A percentile compares a stretch with the other conserved stretches of the same genome.
These are phyloP conservation scores for Sodiomyces alkalinus DNA, from an alignment of 2,329 filamentous ascomycete genomes.

Conservation along the genomic window DNA sequence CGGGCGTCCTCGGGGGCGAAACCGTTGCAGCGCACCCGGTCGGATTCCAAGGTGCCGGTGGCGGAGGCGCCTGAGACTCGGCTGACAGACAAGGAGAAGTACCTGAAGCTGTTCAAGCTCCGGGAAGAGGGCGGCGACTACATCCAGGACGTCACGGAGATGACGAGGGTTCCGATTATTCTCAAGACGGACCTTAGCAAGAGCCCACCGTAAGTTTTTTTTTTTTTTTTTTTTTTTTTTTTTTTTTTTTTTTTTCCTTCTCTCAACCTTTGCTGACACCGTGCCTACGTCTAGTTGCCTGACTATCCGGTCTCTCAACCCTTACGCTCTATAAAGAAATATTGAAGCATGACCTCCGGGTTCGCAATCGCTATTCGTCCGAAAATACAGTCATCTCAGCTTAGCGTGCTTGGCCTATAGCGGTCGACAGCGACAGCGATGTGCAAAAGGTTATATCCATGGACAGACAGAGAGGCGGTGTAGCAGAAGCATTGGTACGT, in stretches of 20 bases:
- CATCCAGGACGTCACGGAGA: slow-evolving; percentile 96
- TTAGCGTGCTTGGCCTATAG: too few species aligned
- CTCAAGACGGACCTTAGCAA: slow-evolving; percentile 96
- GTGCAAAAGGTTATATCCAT: too few species aligned
- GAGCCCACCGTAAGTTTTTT: slow-evolving; percentile 85
- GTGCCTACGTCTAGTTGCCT: slow-evolving; percentile 46
- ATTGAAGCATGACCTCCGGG: too few species aligned
- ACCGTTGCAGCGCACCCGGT: slow-evolving; percentile 72
- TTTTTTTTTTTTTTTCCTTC: slow-evolving; percentile 16
- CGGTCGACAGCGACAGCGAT: too few species aligned
- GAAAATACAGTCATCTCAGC: too few species aligned
- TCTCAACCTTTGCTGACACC: slow-evolving; percentile 21
- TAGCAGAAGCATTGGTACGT: too few species aligned
- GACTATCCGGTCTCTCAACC: slow-evolving; percentile 73
- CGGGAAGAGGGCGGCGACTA: slow-evolving; percentile 88
- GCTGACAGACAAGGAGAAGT: slow-evolving; percentile 89
- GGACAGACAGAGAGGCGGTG: too few species aligned
- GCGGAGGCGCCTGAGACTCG: slow-evolving; percentile 63
- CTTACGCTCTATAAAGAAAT: slow-evolving; percentile 47
- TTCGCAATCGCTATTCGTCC: too few species aligned
- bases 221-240: slow-evolving; percentile 17
- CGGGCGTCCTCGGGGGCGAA: slow-evolving; percentile 54
- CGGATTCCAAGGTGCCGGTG: slow-evolving; percentile 79
- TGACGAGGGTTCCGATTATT: slow-evolving; percentile 94
- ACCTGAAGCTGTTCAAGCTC: slow-evolving; percentile 75